These are phyloP conservation scores for Penicillium roqueforti DNA, from an alignment of 495 filamentous ascomycete species.

Conservation along the genomic window DNA sequence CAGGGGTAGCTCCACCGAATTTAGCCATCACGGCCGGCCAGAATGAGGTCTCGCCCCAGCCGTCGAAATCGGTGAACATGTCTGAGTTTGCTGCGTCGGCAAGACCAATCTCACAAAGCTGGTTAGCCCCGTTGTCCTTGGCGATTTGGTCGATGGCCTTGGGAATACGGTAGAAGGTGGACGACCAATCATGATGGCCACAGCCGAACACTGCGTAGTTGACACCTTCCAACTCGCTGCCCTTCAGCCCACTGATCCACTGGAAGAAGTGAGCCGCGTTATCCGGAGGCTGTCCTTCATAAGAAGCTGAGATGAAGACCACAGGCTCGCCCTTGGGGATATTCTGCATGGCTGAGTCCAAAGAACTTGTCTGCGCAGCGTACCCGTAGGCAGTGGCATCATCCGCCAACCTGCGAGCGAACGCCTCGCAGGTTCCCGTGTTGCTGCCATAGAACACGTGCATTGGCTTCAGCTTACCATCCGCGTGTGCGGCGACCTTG, in stretches of 20 bases:
- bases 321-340: conserved; percentile 60
- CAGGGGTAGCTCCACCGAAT: conserved; percentile 34
- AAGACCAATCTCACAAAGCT: conserved; percentile 53
- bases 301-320: conserved; percentile 64
- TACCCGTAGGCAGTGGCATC: conserved; percentile 57
- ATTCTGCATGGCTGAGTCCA: conserved; percentile 60
- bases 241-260: conserved; percentile 57
- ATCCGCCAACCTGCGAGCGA: conserved; percentile 59
- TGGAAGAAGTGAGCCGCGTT: conserved; percentile 66
- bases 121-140: conserved; percentile 47
- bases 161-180: conserved; percentile 70
- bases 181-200: conserved; percentile 55
- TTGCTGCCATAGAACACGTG: conserved; percentile 72
- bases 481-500: conserved; percentile 13
- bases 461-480: conserved; percentile 42
- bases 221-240: conserved; percentile 45
- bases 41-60: conserved; percentile 60
- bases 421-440: conserved; percentile 68
- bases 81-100: conserved; percentile 60
- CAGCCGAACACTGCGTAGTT: conserved; percentile 62
- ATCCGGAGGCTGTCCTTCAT: conserved; percentile 72
- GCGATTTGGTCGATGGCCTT: conserved; percentile 56
- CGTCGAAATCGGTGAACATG: conserved; percentile 68
- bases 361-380: conserved; percentile 47
- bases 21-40: conserved; percentile 60